Evolutionary conservation across 2,329 filamentous ascomycete species (phyloP).

Genomic region (Boeremia exigua): DNA sequence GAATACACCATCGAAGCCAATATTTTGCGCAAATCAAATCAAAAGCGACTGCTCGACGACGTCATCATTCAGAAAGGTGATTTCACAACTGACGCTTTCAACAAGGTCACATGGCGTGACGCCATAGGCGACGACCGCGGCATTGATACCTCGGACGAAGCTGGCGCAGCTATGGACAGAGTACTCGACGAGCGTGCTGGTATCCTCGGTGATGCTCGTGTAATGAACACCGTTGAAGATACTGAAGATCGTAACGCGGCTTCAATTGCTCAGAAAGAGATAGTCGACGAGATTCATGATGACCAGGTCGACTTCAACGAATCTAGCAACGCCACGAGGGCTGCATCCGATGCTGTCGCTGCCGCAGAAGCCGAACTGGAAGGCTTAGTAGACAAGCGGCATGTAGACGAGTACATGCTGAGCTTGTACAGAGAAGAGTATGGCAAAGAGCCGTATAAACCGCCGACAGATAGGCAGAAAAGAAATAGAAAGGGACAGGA

Average conservation of each 20-base stretch:
- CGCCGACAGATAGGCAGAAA: conserved; percentile 42
- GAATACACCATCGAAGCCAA: conserved; percentile 91
- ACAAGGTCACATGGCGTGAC: conserved; percentile 73
- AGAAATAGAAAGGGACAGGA: conserved; percentile 39
- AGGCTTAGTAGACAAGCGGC: conserved; percentile 26
- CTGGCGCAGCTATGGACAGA: conserved; percentile 82
- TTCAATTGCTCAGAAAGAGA: conserved; percentile 85
- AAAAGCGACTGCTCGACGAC: conserved; percentile 97
- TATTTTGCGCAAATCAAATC: conserved; percentile 92
- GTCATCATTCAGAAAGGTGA: conserved; percentile 98
- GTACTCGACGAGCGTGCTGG: conserved; percentile 74
- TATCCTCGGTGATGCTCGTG: conserved; percentile 63
- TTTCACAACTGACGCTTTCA: conserved; percentile 97
- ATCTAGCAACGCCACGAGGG: conserved; percentile 34
- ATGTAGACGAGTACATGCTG: conserved; percentile 49
- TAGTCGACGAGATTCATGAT: conserved; percentile 64
- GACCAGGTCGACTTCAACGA: conserved; percentile 52
- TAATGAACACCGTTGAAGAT: conserved; percentile 89
- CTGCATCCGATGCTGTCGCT: conserved; percentile 24
- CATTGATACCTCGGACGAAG: conserved; percentile 63
- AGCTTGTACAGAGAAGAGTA: conserved; percentile 38
- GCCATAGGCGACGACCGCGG: conserved; percentile 62
- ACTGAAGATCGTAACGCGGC: conserved; percentile 89
- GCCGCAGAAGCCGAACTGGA: conserved; percentile 22
- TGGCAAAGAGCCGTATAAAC: conserved; percentile 42